A percentile compares a stretch with the other conserved stretches of the same genome.
Evolutionary conservation across 352 stramenopile genomes (phyloP).

Genomic region (Aphanomyces astaci): DNA sequence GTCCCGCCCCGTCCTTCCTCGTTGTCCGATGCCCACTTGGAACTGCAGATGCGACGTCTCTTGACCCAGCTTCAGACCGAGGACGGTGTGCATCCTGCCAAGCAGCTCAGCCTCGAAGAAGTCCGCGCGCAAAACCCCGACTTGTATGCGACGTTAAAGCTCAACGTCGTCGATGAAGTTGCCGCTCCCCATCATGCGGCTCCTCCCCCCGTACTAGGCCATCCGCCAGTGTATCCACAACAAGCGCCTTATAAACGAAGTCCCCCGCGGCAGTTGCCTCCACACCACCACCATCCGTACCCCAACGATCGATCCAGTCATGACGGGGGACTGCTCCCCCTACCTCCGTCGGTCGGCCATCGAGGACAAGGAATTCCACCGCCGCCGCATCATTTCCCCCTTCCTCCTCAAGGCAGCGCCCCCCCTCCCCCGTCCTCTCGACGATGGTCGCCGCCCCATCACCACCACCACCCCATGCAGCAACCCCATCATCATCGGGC

Average conservation of each 20-base stretch:
- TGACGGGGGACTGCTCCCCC: not conserved
- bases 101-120: conserved; percentile 81
- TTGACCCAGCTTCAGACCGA: conserved; percentile 83
- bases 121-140: conserved; percentile 77
- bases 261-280: too few species aligned
- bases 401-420: not conserved
- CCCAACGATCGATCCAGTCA: not conserved
- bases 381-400: not conserved
- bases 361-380: not conserved
- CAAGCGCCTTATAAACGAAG: too few species aligned
- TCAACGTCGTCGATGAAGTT: conserved; percentile 42
- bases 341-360: too few species aligned
- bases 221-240: too few species aligned
- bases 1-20: not conserved
- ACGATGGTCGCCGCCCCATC: not conserved
- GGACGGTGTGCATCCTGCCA: conserved; percentile 77
- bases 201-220: not conserved
- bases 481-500: not conserved
- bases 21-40: conserved; percentile 36
- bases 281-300: not conserved
- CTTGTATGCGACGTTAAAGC: conserved; percentile 66
- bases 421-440: not conserved
- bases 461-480: not conserved
- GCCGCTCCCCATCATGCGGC: not conserved
- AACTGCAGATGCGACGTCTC: conserved; percentile 72